Conservation (phyloP, 1,139 yeast species). For the Hansenula sp. region DNA sequence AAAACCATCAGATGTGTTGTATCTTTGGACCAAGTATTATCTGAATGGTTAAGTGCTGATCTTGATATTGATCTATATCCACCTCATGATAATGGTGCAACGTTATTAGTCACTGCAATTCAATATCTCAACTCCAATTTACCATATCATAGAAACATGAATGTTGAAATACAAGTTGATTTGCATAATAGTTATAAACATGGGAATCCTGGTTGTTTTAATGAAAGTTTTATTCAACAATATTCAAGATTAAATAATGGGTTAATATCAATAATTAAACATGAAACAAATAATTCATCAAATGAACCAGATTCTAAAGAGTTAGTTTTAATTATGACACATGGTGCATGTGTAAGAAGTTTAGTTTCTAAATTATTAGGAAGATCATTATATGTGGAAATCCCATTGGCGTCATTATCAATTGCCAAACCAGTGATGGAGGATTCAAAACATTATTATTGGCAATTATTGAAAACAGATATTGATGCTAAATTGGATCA, state of each 20-base stretch:
- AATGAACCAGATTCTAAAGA: slow-evolving; percentile 12
- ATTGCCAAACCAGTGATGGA: slow-evolving; percentile 15
- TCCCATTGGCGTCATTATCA: slow-evolving; percentile 22
- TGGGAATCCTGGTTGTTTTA: slow-evolving; percentile 23
- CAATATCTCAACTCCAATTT: slow-evolving; percentile 27
- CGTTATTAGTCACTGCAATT: slow-evolving; percentile 30
- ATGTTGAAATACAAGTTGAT: slow-evolving; percentile 13
- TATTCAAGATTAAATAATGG: slow-evolving; percentile 18
- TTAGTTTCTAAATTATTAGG: slow-evolving; percentile 20
- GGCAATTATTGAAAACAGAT: slow-evolving; percentile 22
- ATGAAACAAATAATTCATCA: slow-evolving; percentile 3
- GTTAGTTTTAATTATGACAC: slow-evolving; percentile 20
- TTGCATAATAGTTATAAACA: slow-evolving; percentile 16
- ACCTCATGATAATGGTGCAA: slow-evolving; percentile 36
- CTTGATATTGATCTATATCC: slow-evolving; percentile 32
- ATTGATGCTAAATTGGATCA: slow-evolving; percentile 12
- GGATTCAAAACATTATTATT: slow-evolving; percentile 8
- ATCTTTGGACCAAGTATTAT: slow-evolving; percentile 31
- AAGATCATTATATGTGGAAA: slow-evolving; percentile 19
- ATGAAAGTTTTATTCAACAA: slow-evolving; percentile 20
- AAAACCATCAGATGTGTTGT: slow-evolving; percentile 16
- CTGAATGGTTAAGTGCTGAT: slow-evolving; percentile 35
- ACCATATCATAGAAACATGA: slow-evolving; percentile 14
- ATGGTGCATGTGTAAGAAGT: slow-evolving; percentile 24
- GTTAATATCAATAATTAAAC: slow-evolving; percentile 18